phyloP scores from a whole-genome alignment of 2,329 filamentous ascomycete species.

The Colletotrichum chrysophilum region DNA sequence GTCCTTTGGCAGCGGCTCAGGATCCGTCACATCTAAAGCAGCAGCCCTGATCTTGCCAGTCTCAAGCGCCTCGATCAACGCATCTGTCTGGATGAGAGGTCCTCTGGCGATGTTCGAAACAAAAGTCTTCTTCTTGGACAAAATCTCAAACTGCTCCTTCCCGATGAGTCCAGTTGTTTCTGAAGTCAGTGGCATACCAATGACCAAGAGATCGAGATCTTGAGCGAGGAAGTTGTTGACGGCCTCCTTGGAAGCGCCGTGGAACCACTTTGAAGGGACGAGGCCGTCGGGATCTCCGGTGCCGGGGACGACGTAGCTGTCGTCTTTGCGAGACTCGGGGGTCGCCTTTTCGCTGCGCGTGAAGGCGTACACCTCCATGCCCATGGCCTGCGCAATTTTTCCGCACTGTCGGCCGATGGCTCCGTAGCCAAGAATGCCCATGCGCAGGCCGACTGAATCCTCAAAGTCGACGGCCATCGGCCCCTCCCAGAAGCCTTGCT shows the following conservation, averaged over 20 bases:
- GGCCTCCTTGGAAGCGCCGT: conserved; percentile 33
- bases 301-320: conserved; percentile 66
- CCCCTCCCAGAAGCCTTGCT: conserved; percentile 30
- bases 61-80: conserved; percentile 61
- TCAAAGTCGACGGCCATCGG: conserved; percentile 23
- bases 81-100: conserved; percentile 44
- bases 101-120: conserved; percentile 71
- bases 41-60: conserved; percentile 54
- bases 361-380: conserved; percentile 72
- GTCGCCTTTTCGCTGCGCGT: conserved; percentile 66
- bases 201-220: conserved; percentile 48
- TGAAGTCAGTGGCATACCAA: conserved; percentile 45
- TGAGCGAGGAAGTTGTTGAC: conserved; percentile 47
- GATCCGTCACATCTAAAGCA: conserved; percentile 74
- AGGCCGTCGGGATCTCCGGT: conserved; percentile 55
- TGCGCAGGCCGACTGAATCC: conserved; percentile 38
- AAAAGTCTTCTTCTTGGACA: conserved; percentile 53
- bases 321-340: conserved; percentile 60
- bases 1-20: conserved; percentile 70
- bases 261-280: conserved; percentile 48
- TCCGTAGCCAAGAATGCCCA: conserved; percentile 51
- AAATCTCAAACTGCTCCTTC: conserved; percentile 44
- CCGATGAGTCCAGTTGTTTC: conserved; percentile 47
- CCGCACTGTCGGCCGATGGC: conserved; percentile 48
- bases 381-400: conserved; percentile 60